These are phyloP conservation scores for Phytophthora megakarya DNA, from an alignment of 352 stramenopile genomes.

Conservation along the genomic window DNA sequence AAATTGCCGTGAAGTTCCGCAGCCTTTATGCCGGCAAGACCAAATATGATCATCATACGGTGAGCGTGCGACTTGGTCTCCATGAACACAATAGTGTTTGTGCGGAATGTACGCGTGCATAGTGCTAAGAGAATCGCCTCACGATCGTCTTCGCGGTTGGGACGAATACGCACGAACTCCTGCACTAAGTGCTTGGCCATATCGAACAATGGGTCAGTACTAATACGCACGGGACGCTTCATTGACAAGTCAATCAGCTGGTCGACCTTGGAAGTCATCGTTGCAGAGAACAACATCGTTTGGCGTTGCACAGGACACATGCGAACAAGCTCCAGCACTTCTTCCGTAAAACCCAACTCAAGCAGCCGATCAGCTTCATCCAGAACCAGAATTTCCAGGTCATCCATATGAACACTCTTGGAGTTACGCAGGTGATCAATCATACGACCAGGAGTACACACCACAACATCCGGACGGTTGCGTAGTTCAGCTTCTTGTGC, in stretches of 20 bases:
- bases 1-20: conserved; percentile 99
- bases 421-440: conserved; percentile 99
- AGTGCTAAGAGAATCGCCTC: conserved; percentile 96
- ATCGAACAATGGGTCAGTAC: conserved; percentile 93
- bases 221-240: conserved; percentile 96
- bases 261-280: conserved; percentile 97
- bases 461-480: conserved; percentile 95
- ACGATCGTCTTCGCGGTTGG: conserved; percentile 90
- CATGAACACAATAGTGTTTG: conserved; percentile 99
- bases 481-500: conserved; percentile 96
- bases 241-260: conserved; percentile 97
- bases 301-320: conserved; percentile 95
- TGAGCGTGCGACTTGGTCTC: conserved; percentile 97
- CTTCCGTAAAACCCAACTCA: conserved; percentile 98
- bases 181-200: conserved; percentile 97
- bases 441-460: conserved; percentile 98
- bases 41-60: conserved; percentile 97
- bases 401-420: conserved; percentile 96
- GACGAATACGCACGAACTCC: conserved; percentile 97
- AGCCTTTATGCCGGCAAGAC: conserved; percentile 95
- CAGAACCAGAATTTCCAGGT: conserved; percentile 97
- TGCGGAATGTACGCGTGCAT: conserved; percentile 94
- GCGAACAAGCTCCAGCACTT: conserved; percentile 96
- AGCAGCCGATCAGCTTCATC: conserved; percentile 96
- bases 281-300: conserved; percentile 99